phyloP scores from a whole-genome alignment of 1,139 yeast species.

The Saccharomycopsis phalli region DNA sequence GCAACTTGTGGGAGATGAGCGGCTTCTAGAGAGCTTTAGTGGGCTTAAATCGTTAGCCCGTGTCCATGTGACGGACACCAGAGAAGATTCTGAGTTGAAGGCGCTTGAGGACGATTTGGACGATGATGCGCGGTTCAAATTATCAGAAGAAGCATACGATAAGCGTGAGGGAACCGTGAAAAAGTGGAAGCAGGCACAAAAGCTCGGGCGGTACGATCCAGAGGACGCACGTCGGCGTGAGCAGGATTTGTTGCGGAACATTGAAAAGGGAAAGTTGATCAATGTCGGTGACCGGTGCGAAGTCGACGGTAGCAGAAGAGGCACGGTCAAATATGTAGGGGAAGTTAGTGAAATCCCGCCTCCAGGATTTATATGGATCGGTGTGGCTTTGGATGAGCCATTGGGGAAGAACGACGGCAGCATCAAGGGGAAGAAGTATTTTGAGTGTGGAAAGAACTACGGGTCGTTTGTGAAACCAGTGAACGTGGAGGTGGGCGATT shows the following conservation, averaged over 20 bases:
- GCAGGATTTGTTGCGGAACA: constrained; percentile 25
- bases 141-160: constrained; percentile 63
- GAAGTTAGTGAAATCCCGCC: constrained; percentile 41
- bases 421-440: constrained; percentile 46
- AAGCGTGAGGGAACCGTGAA: constrained; percentile 54
- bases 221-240: constrained; percentile 28
- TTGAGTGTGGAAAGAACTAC: constrained; percentile 39
- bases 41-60: constrained; percentile 33
- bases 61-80: constrained; percentile 45
- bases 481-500: constrained; percentile 21
- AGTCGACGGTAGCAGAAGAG: constrained; percentile 51
- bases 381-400: constrained; percentile 57
- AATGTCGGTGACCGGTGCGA: constrained; percentile 30
- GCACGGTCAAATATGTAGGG: constrained; percentile 62
- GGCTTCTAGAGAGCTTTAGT: constrained; percentile 23
- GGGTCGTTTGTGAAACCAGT: constrained; percentile 56
- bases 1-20: constrained; percentile 24
- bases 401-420: constrained; percentile 77
- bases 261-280: constrained; percentile 25
- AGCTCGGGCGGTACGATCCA: constrained; percentile 69
- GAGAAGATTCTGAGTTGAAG: constrained; percentile 41
- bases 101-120: constrained; percentile 31
- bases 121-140: constrained; percentile 37
- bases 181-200: constrained; percentile 62
- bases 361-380: constrained; percentile 48